phyloP scores from a whole-genome alignment of 2,329 filamentous ascomycete species.

The Colletotrichum sp. region DNA sequence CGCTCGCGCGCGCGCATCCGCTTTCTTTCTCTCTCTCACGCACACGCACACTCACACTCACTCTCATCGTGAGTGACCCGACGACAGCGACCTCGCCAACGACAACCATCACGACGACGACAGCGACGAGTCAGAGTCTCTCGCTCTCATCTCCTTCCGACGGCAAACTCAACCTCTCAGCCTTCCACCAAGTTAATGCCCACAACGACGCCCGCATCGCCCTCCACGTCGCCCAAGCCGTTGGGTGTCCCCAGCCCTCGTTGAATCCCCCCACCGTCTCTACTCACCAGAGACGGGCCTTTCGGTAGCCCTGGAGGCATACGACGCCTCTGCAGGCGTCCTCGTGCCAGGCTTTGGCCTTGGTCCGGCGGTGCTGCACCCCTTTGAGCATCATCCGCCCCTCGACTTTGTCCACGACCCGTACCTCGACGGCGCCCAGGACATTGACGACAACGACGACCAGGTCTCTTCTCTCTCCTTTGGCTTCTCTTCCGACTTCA shows the following conservation, averaged over 20 bases:
- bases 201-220: background rate
- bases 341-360: constrained; percentile 38
- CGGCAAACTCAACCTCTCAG: background rate
- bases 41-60: background rate
- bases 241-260: background rate
- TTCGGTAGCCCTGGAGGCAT: constrained; percentile 39
- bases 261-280: constrained; percentile 12
- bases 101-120: background rate
- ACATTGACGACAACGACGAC: constrained; percentile 7
- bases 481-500: constrained; percentile 24
- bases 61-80: background rate
- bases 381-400: constrained; percentile 18
- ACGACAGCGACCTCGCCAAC: background rate
- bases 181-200: background rate
- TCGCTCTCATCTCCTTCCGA: background rate
- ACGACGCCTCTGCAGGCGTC: constrained; percentile 34
- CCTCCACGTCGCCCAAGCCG: background rate
- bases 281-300: constrained; percentile 23
- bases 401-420: constrained; percentile 14
- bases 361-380: constrained; percentile 34
- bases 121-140: background rate
- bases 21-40: background rate
- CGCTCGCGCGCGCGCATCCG: background rate
- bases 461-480: constrained; percentile 26
- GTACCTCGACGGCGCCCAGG: background rate